Evolutionary conservation across 2,329 filamentous ascomycete species (phyloP), one percentile per base, ranked within the genome.

Genomic region (Aspergillus ochraceoroseus): DNA sequence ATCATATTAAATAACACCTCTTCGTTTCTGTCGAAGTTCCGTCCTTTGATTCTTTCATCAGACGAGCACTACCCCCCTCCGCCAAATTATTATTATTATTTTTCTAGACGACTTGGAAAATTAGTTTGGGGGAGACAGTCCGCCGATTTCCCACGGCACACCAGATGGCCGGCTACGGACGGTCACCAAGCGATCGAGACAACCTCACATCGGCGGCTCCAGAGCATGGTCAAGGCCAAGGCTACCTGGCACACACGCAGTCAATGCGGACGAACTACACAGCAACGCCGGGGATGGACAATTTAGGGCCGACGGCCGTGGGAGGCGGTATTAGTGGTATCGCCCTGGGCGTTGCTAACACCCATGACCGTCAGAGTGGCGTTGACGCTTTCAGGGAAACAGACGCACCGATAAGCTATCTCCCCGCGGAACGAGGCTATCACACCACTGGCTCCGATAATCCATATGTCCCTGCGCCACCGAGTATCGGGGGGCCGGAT

Each of bases 321-420:
- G 70, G 70, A 14, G 82, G 80, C 52, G 82, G 80, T 41, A 79
- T 87, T 62, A 72, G 80, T 19, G 81, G 80, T 39, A 77, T 85
- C 44, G 82, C 83, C 26, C 72, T 80, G 54, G 77, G 70, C 40
- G 76, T 84, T 33, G 81, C 82, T 34, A 80, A 82, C 53, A 73
- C 72, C 36, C 77, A 81, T 63, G 72, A 77, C 46, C 70, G 80
- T 46, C 75, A 83, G 51, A 82, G 80, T 62, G 82, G 80, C 15
- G 52, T 82, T 44, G 76, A 83, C 40, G 79, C 80, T 32, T 71
- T 80, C 61, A 70, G 73, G 55, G 68, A 58, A 26, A 53, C 64
- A 53, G 52, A 51, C 45, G 43, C 51, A 17, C 46, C 51, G 18
- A 41, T 42, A 30, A 57, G 55, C 38, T 48, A 53, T 29, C 55